Evolutionary conservation across 768 basidiomycete genomes (phyloP).

Genomic region (Xanthoconium purpureum): DNA sequence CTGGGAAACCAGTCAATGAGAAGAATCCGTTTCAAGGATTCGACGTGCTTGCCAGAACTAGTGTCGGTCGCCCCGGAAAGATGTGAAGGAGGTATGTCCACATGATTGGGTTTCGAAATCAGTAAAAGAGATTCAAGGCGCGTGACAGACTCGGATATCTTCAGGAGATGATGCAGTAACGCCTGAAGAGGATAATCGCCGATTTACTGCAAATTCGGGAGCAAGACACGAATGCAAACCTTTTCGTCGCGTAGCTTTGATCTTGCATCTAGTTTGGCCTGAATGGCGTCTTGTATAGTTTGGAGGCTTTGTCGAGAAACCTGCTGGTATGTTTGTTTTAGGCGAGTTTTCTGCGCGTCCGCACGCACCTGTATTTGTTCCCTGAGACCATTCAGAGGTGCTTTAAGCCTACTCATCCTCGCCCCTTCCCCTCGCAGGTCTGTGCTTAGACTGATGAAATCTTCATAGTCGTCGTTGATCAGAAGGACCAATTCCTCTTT

Average conservation of each 20-base stretch:
- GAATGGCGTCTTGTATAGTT: conserved; percentile 66
- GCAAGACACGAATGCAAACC: conserved; percentile 31
- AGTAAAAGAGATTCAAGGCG: conserved; percentile 84
- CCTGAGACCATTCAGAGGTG: conserved; percentile 63
- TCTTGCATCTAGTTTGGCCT: conserved; percentile 73
- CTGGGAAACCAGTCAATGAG: conserved; percentile 36
- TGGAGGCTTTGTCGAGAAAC: conserved; percentile 62
- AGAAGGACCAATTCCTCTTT: conserved; percentile 94
- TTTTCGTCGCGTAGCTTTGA: conserved; percentile 83
- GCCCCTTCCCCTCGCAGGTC: conserved; percentile 84
- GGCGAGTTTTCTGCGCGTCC: not conserved
- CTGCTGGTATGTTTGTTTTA: conserved; percentile 24
- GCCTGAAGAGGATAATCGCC: conserved; percentile 45
- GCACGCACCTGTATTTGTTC: conserved; percentile 63
- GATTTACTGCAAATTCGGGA: not conserved
- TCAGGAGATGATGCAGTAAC: conserved; percentile 80
- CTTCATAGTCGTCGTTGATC: conserved; percentile 98
- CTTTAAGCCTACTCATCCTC: conserved; percentile 63
- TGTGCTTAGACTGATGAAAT: conserved; percentile 94
- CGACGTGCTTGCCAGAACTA: conserved; percentile 37
- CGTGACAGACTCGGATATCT: conserved; percentile 87
- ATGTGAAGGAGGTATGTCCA: conserved; percentile 32
- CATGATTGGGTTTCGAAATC: conserved; percentile 48
- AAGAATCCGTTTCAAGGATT: not conserved
- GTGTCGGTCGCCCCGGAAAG: conserved; percentile 24